These are phyloP conservation scores for Candolleomyces aberdarensis DNA, from an alignment of 768 basidiomycete genomes.

Conservation along the genomic window DNA sequence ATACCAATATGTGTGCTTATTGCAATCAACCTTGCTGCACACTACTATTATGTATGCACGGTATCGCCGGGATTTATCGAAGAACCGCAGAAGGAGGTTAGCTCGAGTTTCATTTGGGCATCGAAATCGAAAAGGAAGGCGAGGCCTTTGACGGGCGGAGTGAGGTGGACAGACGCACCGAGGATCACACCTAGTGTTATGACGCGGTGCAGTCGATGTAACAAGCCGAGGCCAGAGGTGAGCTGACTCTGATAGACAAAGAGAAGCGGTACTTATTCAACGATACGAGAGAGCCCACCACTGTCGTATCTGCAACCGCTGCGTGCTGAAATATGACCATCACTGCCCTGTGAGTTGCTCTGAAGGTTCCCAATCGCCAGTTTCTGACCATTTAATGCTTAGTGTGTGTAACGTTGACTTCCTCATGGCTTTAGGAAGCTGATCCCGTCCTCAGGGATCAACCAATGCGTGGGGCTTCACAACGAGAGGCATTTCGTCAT, in stretches of 20 bases:
- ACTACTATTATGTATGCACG: constrained; percentile 86
- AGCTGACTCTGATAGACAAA: constrained; percentile 18
- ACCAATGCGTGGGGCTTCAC: constrained; percentile 94
- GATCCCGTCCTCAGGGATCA: constrained; percentile 66
- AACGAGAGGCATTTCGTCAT: constrained; percentile 96
- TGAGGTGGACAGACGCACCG: constrained; percentile 45
- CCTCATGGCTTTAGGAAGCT: background rate
- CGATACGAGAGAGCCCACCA: constrained; percentile 83
- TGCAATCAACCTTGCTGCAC: constrained; percentile 68
- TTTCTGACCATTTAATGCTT: background rate
- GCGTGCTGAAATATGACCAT: constrained; percentile 88
- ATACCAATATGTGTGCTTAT: constrained; percentile 73
- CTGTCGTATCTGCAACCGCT: constrained; percentile 87
- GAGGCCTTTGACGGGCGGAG: constrained; percentile 35
- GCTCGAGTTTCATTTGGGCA: constrained; percentile 58
- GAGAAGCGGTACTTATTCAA: constrained; percentile 7
- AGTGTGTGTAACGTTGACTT: constrained; percentile 19
- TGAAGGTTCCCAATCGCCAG: background rate
- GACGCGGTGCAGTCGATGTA: constrained; percentile 69
- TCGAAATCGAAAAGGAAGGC: constrained; percentile 22
- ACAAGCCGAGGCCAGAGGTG: constrained; percentile 74
- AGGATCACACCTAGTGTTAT: constrained; percentile 49
- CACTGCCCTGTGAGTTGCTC: constrained; percentile 73
- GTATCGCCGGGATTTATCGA: constrained; percentile 76
- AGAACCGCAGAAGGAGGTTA: constrained; percentile 45